Base-by-base conservation (phyloP, 768 basidiomycete genomes). In the Cystobasidium onofrii region DNA sequence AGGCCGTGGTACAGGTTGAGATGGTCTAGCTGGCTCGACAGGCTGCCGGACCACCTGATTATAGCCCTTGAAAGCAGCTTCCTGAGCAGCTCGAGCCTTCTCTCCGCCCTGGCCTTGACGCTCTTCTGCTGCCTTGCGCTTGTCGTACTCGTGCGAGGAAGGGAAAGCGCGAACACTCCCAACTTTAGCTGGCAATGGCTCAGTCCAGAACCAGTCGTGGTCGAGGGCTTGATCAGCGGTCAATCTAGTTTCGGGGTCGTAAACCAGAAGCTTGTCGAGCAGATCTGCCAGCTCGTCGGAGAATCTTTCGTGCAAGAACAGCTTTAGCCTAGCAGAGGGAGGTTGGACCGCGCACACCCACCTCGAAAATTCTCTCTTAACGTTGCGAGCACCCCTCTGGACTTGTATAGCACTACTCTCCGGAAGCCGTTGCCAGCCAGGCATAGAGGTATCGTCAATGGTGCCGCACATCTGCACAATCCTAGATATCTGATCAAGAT, bases 201-300 rank as follows among this genome's bases (percentile, higher is more conserved):
- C 88, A 0, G 88, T 88, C 91, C 91, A 96, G 81, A 98, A 96
- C 83, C 92, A 98, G 23, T 90, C 88, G 79, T 97, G 92, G 77
- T 93, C 89, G 65, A 97, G 85, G 0, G 94, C 94, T 73, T 91
- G 85, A 1, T 86, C 81, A 10, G 95, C 95, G 0, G 93, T 92
- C 46, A 92, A 85, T 23, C 95, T 86, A 72, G 89, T 86, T 74
- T 85, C 84, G 1, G 95, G 95, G 80, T 97, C 90, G 77, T 92
- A 88, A 0, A 84, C 87, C 31, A 97, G 83, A 41, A 97, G 82
- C 78, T 87, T 88, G 77, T 93, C 92, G 75, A 96, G 78, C 29
- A 97, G 83, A 80, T 95, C 91, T 41, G 85, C 86, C 50, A 76
- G 54, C 54, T 71, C 69, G 27, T 60, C 55, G 7, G 54, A 55